Base-by-base conservation (phyloP, 805 yeast species). In the Saturnispora sekii region DNA sequence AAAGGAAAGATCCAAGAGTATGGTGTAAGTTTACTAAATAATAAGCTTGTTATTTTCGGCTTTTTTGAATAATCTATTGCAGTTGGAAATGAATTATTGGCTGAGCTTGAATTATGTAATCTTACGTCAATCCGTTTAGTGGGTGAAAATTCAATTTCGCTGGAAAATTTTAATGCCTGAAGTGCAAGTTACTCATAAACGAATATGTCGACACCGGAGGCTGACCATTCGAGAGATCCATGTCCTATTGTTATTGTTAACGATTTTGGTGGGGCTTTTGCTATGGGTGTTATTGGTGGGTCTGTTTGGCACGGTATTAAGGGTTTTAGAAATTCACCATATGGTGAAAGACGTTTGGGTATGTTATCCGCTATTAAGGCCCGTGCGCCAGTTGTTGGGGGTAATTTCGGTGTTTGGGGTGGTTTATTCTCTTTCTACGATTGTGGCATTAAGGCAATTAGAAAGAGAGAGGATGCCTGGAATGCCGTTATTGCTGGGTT, bases 401-500 rank as follows among this genome's bases (percentile, higher is more conserved):
- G 98, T 61, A 93, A 93, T 67, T 90, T 93, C 60, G 98, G 98
- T 70, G 95, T 86, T 34, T 93, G 98, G 98, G 98, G 98, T 73
- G 98, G 98, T 49, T 71, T 93, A 57, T 93, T 93, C 63, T 87
- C 97, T 31, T 83, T 94, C 11, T 93, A 81, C 61, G 98, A 93
- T 67, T 93, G 98, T 73, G 76, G 89, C 12, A 95, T 93, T 39
- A 93, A 90, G 66, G 96, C 90, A 2, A 77, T 93, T 36, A 84
- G 98, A 73, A 84, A 87, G 67, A 86, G 97, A 72, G 98, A 93
- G 66, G 98, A 93, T 65, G 96, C 97, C 6, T 85, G 95, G 85
- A 93, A 93, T 64, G 96, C 97, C 53, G 89, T 93, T 61, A 81
- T 90, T 60, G 97, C 97, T 31, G 98, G 98, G 47, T 88, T 93